Conservation (phyloP, 768 basidiomycete genomes). For the Rossbeevera mucosa region DNA sequence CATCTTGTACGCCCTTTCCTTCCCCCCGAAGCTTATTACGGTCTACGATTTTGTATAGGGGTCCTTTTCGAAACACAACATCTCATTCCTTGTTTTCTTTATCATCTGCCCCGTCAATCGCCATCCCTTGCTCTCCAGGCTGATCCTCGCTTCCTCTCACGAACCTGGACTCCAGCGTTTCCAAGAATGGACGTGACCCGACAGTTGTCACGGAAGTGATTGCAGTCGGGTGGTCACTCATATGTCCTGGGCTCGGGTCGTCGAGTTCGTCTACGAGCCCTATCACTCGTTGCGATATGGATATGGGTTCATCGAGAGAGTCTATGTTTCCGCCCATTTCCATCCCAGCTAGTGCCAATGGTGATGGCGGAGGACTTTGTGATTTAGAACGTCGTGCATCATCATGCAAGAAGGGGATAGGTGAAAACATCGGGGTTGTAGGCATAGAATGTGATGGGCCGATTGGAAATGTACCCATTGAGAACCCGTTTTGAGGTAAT, state of each 20-base stretch:
- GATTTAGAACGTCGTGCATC: slow-evolving; percentile 79
- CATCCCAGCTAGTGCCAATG: slow-evolving; percentile 47
- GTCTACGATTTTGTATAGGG: neutral
- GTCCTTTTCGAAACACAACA: neutral
- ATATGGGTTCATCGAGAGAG: slow-evolving; percentile 32
- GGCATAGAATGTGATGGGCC: slow-evolving; percentile 54
- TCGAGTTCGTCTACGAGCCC: slow-evolving; percentile 85
- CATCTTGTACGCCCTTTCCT: slow-evolving; percentile 2
- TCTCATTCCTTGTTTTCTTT: slow-evolving; percentile 53
- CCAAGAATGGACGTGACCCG: slow-evolving; percentile 44
- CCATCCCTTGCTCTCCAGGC: slow-evolving; percentile 36
- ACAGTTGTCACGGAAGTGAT: slow-evolving; percentile 59
- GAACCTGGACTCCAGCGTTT: slow-evolving; percentile 59
- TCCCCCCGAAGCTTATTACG: neutral
- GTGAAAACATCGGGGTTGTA: slow-evolving; percentile 79
- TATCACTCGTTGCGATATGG: slow-evolving; percentile 45
- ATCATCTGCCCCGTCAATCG: slow-evolving; percentile 38
- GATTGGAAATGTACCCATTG: slow-evolving; percentile 34
- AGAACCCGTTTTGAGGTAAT: slow-evolving; percentile 28
- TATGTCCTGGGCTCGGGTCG: slow-evolving; percentile 77
- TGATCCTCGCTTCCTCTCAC: slow-evolving; percentile 44
- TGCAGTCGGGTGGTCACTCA: slow-evolving; percentile 75
- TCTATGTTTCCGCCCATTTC: slow-evolving; percentile 33
- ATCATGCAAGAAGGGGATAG: slow-evolving; percentile 82
- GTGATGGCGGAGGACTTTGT: slow-evolving; percentile 74